Evolutionary conservation across 2,329 filamentous ascomycete species (phyloP).

Genomic region (Aspergillus clavatus): DNA sequence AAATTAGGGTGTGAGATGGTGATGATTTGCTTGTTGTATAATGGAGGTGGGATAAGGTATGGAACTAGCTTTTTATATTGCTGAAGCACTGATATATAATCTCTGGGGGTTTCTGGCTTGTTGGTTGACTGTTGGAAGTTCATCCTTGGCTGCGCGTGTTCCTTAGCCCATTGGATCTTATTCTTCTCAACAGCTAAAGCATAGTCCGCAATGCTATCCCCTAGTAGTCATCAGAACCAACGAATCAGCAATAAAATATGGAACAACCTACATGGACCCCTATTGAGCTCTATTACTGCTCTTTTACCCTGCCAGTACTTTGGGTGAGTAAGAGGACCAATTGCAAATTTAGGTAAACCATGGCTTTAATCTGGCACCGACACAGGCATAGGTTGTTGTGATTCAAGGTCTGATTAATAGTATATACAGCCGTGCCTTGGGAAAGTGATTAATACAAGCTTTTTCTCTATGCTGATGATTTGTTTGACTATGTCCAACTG

Average conservation of each 20-base stretch:
- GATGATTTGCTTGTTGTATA: neutral
- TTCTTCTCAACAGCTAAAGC: constrained; percentile 10
- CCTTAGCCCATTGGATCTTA: constrained; percentile 12
- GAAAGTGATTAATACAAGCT: constrained; percentile 17
- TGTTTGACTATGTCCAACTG: constrained; percentile 13
- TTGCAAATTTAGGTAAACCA: constrained; percentile 3
- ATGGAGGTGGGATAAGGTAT: neutral
- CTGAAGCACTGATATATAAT: constrained; percentile 1
- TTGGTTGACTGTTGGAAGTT: constrained; percentile 13
- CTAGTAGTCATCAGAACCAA: neutral
- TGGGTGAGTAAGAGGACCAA: constrained; percentile 12
- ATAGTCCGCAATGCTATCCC: constrained; percentile 10
- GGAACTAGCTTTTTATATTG: neutral
- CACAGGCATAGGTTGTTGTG: neutral
- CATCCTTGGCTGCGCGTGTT: constrained; percentile 11
- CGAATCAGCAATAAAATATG: neutral
- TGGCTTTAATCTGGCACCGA: neutral
- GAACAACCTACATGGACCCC: constrained; percentile 12
- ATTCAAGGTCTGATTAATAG: constrained; percentile 12
- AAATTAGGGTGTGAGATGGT: constrained; percentile 4
- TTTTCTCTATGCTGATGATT: constrained; percentile 21
- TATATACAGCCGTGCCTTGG: constrained; percentile 20
- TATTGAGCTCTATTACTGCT: constrained; percentile 7
- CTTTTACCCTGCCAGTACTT: constrained; percentile 7
- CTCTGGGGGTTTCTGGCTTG: neutral